These are phyloP conservation scores for Pseudogymnoascus sp. DNA, from an alignment of 2,329 filamentous ascomycete species.

Conservation along the genomic window DNA sequence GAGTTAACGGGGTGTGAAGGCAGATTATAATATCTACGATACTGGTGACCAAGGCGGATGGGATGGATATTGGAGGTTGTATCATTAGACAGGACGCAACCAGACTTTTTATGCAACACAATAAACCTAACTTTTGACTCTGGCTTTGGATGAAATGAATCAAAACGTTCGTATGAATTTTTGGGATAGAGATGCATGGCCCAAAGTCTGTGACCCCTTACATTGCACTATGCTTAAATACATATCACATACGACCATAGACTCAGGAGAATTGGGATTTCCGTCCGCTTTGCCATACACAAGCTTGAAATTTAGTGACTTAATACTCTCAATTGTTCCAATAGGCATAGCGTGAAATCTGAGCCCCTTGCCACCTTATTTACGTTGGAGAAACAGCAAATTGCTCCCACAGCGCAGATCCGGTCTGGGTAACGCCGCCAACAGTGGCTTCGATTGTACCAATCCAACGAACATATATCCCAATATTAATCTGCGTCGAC, in stretches of 20 bases:
- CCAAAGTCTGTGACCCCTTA: too few species aligned
- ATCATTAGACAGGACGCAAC: background rate
- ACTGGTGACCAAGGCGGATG: background rate
- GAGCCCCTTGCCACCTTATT: background rate
- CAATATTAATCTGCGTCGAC: background rate
- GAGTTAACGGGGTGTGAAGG: background rate
- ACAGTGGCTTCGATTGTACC: conserved; percentile 5
- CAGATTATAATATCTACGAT: background rate
- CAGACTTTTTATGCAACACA: background rate
- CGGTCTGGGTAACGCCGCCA: background rate
- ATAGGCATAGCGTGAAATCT: background rate
- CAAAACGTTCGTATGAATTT: background rate
- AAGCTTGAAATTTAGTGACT: background rate
- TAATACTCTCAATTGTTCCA: background rate
- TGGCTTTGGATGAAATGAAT: background rate
- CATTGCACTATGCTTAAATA: too few species aligned
- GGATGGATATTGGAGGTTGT: background rate
- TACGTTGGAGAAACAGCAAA: background rate
- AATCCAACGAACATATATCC: conserved; percentile 2
- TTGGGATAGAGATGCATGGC: too few species aligned
- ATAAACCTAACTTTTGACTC: background rate
- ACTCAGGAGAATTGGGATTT: too few species aligned
- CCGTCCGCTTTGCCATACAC: background rate
- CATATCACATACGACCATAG: too few species aligned
- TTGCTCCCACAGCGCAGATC: background rate